Evolutionary conservation across 192 early-diverging fungal genomes (phyloP).

Genomic region (Backusella circina): DNA sequence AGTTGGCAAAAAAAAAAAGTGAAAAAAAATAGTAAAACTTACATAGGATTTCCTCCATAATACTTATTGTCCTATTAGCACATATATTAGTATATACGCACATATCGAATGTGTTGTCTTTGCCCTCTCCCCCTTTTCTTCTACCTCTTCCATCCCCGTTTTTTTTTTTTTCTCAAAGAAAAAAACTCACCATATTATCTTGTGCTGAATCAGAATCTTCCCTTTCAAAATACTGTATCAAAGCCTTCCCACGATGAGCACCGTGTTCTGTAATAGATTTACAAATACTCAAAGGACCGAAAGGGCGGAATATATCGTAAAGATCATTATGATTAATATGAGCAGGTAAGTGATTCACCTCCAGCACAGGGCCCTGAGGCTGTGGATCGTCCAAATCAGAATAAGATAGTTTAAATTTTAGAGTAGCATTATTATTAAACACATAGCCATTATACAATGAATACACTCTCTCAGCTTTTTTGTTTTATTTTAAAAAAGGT

Average conservation of each 20-base stretch:
- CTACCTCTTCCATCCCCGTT: not conserved
- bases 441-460: conserved; percentile 31
- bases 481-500: not conserved
- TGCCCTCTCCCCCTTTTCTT: not conserved
- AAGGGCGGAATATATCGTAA: conserved; percentile 32
- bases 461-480: conserved; percentile 36
- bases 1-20: not conserved
- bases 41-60: conserved; percentile 17
- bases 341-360: conserved; percentile 27
- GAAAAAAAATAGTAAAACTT: not conserved
- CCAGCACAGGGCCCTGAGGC: conserved; percentile 22
- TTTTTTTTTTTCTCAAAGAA: not conserved
- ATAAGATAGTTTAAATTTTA: conserved; percentile 19
- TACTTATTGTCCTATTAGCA: conserved; percentile 8
- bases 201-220: conserved; percentile 27
- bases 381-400: conserved; percentile 13
- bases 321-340: conserved; percentile 22
- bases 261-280: conserved; percentile 21
- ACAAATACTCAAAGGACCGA: conserved; percentile 35
- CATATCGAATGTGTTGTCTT: not conserved
- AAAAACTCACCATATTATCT: conserved; percentile 27
- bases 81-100: not conserved
- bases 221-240: conserved; percentile 34
- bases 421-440: conserved; percentile 12
- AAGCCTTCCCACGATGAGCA: conserved; percentile 21